Percentiles rank a stretch among this genome's conserved stretches.
Conservation (phyloP, 2,329 filamentous ascomycete genomes). For the Cryphonectria carpinicola region DNA sequence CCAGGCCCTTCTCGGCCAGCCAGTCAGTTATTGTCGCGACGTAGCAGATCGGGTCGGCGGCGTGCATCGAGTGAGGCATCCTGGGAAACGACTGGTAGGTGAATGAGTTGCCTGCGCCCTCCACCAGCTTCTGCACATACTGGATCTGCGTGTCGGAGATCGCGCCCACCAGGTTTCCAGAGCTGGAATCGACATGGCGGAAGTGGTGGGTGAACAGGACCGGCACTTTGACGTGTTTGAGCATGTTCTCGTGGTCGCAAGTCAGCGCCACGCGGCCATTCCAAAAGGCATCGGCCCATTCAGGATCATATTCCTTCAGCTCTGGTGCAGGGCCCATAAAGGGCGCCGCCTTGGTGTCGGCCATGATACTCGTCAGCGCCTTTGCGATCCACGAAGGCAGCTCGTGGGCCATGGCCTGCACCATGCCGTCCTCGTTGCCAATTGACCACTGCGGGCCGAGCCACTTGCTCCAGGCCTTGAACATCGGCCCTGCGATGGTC, state of each 20-base stretch:
- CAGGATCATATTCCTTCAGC: constrained; percentile 30
- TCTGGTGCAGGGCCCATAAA: constrained; percentile 23
- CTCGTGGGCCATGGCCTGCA: constrained; percentile 26
- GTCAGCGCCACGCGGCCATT: constrained; percentile 22
- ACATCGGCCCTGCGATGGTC: constrained; percentile 27
- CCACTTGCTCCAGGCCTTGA: constrained; percentile 30
- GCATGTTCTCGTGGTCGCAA: constrained; percentile 30
- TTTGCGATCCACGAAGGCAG: constrained; percentile 26
- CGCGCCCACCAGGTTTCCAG: constrained; percentile 24
- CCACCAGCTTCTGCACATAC: constrained; percentile 26
- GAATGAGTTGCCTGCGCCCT: constrained; percentile 27
- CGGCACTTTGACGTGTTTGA: constrained; percentile 29
- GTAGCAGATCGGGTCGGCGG: constrained; percentile 26
- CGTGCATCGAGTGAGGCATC: constrained; percentile 30
- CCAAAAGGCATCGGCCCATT: constrained; percentile 28
- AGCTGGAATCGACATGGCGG: constrained; percentile 21
- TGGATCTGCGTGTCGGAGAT: constrained; percentile 24
- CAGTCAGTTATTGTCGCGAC: constrained; percentile 26
- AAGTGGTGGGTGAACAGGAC: constrained; percentile 31
- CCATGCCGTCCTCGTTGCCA: constrained; percentile 28
- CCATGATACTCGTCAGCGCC: constrained; percentile 24
- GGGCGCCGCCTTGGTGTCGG: constrained; percentile 22
- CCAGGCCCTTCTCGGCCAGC: constrained; percentile 25
- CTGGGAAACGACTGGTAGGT: constrained; percentile 25
- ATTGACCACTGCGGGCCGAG: constrained; percentile 31